A percentile compares a stretch with the other conserved stretches of the same genome.
phyloP scores from a whole-genome alignment of 495 filamentous ascomycete genomes.

The Clavariopsis aquatica region DNA sequence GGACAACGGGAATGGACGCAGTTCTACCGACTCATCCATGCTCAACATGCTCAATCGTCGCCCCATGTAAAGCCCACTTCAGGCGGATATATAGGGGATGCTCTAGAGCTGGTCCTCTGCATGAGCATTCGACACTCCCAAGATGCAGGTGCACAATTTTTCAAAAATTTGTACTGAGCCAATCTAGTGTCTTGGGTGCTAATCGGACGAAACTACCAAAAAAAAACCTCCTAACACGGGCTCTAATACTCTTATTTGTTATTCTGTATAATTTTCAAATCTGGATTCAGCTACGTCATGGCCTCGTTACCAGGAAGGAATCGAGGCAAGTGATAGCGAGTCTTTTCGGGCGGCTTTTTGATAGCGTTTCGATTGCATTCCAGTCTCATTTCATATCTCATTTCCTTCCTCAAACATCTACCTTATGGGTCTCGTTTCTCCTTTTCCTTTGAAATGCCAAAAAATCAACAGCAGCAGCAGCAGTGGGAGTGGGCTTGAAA shows the following conservation, averaged over 20 bases:
- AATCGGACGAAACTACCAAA: conserved; percentile 4
- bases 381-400: too few species aligned
- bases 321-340: neutral
- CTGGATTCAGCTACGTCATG: neutral
- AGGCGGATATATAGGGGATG: neutral
- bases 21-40: conserved; percentile 40
- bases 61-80: conserved; percentile 16
- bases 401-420: too few species aligned
- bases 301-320: neutral
- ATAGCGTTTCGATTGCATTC: conserved; percentile 9
- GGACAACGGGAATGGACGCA: conserved; percentile 31
- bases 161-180: too few species aligned
- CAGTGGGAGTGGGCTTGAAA: too few species aligned
- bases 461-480: too few species aligned
- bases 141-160: too few species aligned
- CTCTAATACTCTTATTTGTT: neutral
- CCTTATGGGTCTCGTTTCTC: too few species aligned
- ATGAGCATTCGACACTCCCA: conserved; percentile 3
- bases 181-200: neutral
- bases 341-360: conserved; percentile 9
- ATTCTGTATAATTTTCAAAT: neutral
- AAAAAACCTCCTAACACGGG: neutral
- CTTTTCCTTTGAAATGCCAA: too few species aligned
- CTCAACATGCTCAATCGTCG: conserved; percentile 39
- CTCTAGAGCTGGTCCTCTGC: conserved; percentile 29